These are phyloP conservation scores for Dendrobium catenatum DNA, from an alignment of 106 monocot genomes.

Conservation along the genomic window DNA sequence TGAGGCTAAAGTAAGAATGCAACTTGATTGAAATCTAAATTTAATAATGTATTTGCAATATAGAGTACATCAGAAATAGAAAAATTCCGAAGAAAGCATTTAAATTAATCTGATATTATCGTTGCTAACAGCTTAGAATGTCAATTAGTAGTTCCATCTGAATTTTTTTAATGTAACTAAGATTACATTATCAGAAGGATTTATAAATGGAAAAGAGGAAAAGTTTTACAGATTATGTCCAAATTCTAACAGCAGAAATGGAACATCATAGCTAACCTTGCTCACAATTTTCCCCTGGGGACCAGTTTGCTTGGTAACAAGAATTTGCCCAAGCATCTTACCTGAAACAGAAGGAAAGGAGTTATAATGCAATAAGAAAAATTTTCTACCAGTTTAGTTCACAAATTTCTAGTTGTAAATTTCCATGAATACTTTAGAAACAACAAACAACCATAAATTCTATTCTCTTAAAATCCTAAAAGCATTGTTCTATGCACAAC, in stretches of 20 bases:
- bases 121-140: not conserved
- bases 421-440: not conserved
- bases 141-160: not conserved
- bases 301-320: constrained; percentile 97
- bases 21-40: no score
- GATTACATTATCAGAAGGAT: not conserved
- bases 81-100: no score
- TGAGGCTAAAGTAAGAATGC: no score
- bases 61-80: no score
- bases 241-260: not conserved
- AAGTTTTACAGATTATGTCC: not conserved
- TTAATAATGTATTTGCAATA: no score
- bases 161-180: not conserved
- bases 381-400: not conserved
- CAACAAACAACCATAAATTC: not conserved
- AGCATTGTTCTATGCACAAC: not conserved
- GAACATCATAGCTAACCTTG: constrained; percentile 45
- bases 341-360: constrained; percentile 28
- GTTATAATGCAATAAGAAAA: not conserved
- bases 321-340: constrained; percentile 98
- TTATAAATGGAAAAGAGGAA: not conserved
- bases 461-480: not conserved
- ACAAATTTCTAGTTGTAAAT: not conserved
- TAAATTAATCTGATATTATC: not conserved
- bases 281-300: constrained; percentile 94